These are phyloP conservation scores for Collybia mongolica DNA, from an alignment of 768 basidiomycete genomes.

Conservation along the genomic window DNA sequence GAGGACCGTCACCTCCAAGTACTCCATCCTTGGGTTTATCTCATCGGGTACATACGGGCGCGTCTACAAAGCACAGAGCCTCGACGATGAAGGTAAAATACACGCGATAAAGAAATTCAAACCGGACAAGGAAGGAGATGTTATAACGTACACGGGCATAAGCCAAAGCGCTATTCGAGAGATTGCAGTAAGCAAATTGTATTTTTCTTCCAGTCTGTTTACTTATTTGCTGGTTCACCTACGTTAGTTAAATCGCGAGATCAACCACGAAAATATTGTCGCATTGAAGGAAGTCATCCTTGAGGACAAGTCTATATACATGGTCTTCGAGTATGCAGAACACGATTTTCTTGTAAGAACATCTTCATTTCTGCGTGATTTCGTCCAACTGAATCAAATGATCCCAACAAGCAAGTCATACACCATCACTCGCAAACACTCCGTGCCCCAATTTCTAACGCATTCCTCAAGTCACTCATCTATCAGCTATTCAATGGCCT, in stretches of 20 bases:
- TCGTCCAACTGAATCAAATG: background rate
- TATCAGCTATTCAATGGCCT: slow-evolving; percentile 95
- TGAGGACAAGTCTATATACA: slow-evolving; percentile 98
- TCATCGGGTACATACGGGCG: slow-evolving; percentile 97
- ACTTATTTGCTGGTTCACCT: slow-evolving; percentile 11
- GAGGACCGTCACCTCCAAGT: slow-evolving; percentile 73
- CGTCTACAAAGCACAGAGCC: slow-evolving; percentile 94
- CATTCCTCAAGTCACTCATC: slow-evolving; percentile 89
- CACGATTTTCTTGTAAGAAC: slow-evolving; percentile 90
- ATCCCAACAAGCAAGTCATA: slow-evolving; percentile 81
- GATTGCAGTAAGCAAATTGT: slow-evolving; percentile 70
- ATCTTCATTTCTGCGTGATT: background rate
- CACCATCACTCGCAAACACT: slow-evolving; percentile 95
- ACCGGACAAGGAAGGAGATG: slow-evolving; percentile 98
- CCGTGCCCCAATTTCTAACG: slow-evolving; percentile 67
- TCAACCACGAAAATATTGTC: slow-evolving; percentile 88
- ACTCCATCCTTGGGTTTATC: slow-evolving; percentile 93
- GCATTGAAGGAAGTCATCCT: slow-evolving; percentile 92
- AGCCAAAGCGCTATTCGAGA: slow-evolving; percentile 97
- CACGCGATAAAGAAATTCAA: slow-evolving; percentile 99
- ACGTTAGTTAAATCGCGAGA: slow-evolving; percentile 80
- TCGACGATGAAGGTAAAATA: slow-evolving; percentile 64
- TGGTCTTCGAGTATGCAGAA: slow-evolving; percentile 99
- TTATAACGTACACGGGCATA: slow-evolving; percentile 93
- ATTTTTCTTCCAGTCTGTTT: background rate